phyloP scores from a whole-genome alignment of 768 basidiomycete species.

The Boletus sensibilis region DNA sequence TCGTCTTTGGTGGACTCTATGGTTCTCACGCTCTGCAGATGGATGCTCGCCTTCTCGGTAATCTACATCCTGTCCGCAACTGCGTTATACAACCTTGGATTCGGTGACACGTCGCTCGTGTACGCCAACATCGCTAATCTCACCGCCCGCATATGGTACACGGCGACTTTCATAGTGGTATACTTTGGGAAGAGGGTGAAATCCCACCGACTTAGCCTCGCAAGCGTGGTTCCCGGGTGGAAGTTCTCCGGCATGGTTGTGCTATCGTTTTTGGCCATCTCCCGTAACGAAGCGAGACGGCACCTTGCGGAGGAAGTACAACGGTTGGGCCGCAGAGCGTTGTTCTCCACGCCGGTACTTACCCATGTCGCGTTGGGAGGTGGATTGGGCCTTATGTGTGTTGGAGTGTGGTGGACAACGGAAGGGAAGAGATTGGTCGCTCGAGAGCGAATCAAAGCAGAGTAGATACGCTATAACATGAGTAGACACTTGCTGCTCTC shows the following conservation, averaged over 20 bases:
- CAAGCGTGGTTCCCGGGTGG: constrained; percentile 26
- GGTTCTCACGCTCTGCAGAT: constrained; percentile 36
- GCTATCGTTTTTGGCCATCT: constrained; percentile 27
- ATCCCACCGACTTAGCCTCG: constrained; percentile 13
- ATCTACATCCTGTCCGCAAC: constrained; percentile 61
- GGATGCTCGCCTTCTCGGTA: constrained; percentile 77
- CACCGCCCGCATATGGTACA: constrained; percentile 60
- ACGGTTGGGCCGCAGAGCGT: constrained; percentile 14
- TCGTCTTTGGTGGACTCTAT: not conserved
- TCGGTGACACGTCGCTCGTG: constrained; percentile 70
- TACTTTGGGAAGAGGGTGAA: constrained; percentile 43
- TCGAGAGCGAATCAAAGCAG: constrained; percentile 20
- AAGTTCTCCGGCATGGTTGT: constrained; percentile 23
- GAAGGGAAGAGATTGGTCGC: constrained; percentile 24
- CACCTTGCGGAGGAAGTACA: constrained; percentile 15
- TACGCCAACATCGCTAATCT: constrained; percentile 76
- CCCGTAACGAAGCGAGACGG: constrained; percentile 15
- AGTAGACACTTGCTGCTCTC: not conserved
- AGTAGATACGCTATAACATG: constrained; percentile 7
- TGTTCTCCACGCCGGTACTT: constrained; percentile 24
- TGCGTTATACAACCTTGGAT: constrained; percentile 41
- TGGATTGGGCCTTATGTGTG: constrained; percentile 25
- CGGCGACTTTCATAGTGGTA: constrained; percentile 44
- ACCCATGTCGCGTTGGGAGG: constrained; percentile 28
- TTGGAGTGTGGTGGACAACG: constrained; percentile 32